phyloP scores from a whole-genome alignment of 305 asterid genomes.

The Fraxinus angustifolia region DNA sequence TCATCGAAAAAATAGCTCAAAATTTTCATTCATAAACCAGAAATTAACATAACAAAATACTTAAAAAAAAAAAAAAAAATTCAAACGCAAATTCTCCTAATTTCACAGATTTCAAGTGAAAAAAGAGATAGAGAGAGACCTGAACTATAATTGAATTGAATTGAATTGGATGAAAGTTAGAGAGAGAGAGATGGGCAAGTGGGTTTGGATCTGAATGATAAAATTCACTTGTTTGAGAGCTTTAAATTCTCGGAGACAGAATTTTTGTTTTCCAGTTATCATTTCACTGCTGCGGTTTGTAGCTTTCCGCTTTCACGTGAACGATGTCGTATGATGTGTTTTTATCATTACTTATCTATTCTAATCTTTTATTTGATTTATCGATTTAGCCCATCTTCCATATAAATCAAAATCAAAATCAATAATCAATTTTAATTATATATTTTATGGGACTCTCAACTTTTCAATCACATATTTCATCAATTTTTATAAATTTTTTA shows the following conservation, averaged over 20 bases:
- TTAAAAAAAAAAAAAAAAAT: neutral
- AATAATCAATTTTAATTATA: too few species aligned
- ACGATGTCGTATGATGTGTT: conserved; percentile 21
- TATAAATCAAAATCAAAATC: too few species aligned
- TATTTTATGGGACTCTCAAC: too few species aligned
- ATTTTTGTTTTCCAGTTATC: conserved; percentile 22
- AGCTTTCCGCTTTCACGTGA: conserved; percentile 33
- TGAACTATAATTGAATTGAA: conserved; percentile 6
- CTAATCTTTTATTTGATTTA: neutral
- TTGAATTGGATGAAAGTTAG: neutral
- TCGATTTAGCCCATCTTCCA: neutral
- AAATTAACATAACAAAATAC: neutral
- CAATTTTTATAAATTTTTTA: too few species aligned
- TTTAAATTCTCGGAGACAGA: neutral
- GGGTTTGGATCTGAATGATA: conserved; percentile 18
- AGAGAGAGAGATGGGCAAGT: neutral
- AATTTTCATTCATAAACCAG: neutral
- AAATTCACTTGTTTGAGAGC: neutral
- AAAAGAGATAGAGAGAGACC: conserved; percentile 23
- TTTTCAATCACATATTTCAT: too few species aligned
- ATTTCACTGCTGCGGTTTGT: conserved; percentile 25
- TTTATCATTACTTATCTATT: too few species aligned
- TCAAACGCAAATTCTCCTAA: neutral
- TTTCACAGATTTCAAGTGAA: neutral
- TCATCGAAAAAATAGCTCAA: neutral